Base-by-base conservation (phyloP, 129 eudicot genomes). In the Helianthus tuberosus region DNA sequence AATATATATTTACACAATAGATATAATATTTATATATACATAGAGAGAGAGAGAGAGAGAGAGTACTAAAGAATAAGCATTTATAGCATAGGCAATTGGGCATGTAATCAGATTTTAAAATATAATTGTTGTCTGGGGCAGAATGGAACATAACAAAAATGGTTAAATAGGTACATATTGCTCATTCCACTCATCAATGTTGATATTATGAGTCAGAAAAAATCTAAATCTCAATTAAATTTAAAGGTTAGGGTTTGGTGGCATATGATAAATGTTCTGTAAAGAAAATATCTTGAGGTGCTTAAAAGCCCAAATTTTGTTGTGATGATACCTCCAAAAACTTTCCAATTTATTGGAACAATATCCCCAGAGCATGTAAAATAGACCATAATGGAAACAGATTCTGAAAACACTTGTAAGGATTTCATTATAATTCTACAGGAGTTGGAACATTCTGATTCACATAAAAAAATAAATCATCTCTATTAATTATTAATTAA, bases 361-460 rank as follows among this genome's bases (percentile, higher is more conserved):
- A 43, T 6, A 43, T 71, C 72, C 60, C 58, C 75, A 74, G n/a
- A n/a, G 44, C 80, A 67, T 3, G 74, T 39, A 75, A 32, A 68
- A 64, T 57, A 81, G 52, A 75, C 69, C 52, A 75, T 71, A 58
- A 59, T 76, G 78, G 81, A 81, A 71, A 72, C 78, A 81, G 84
- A 87, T 85, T 85, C 93, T 74, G 79, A 64, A 81, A 75, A 79
- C 91, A 85, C 87, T 79, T 64, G 27, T 65, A 75, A 52, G 46
- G 75, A 41, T 77, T 72, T 74, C 63, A 83, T 79, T 73, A 83
- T 85, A 77, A 67, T 43, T 43, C 2, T 65, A 64, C 23, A 59
- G 44, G 39, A 77, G 65, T 46, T 14, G 51, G 51, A 64, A 85
- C 80, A 73, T 78, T 76, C 84, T 70, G 57, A 62, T 75, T 54